Conservation (phyloP, 2,329 filamentous ascomycete genomes). For the Phialophora expanda region DNA sequence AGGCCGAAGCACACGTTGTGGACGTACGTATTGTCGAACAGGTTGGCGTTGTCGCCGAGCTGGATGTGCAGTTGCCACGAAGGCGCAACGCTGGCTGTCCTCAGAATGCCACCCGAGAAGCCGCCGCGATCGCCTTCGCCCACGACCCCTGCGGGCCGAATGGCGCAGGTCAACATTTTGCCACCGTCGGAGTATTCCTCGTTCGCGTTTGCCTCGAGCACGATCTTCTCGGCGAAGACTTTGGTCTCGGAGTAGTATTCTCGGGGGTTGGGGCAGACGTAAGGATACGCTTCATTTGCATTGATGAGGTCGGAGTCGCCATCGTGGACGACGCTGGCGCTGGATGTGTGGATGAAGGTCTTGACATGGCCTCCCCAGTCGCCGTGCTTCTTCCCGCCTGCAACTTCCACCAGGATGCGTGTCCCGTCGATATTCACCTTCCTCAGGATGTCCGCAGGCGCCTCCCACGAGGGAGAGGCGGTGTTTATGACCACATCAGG, state of each 20-base stretch:
- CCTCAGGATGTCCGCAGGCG: conserved; percentile 66
- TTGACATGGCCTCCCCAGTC: conserved; percentile 67
- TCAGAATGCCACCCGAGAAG: conserved; percentile 73
- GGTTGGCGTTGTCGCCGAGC: conserved; percentile 73
- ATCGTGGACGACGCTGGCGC: conserved; percentile 84
- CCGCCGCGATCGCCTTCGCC: conserved; percentile 81
- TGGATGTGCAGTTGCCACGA: conserved; percentile 73
- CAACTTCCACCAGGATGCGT: conserved; percentile 68
- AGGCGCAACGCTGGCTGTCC: conserved; percentile 65
- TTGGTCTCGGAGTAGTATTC: conserved; percentile 94
- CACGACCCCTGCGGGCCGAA: conserved; percentile 88
- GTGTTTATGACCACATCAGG: conserved; percentile 92
- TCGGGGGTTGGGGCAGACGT: conserved; percentile 69
- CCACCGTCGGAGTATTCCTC: conserved; percentile 48
- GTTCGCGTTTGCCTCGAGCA: conserved; percentile 73
- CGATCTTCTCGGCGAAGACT: conserved; percentile 79
- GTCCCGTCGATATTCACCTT: conserved; percentile 91
- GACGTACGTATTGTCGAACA: conserved; percentile 74
- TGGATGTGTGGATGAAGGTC: conserved; percentile 88
- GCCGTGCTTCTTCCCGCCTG: conserved; percentile 69
- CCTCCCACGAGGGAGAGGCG: conserved; percentile 69
- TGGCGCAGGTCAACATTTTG: conserved; percentile 74
- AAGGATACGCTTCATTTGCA: conserved; percentile 81
- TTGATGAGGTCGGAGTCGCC: conserved; percentile 79
- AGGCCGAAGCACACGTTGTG: conserved; percentile 77